Evolutionary conservation across 345 rosid genomes (phyloP).

Genomic region (Sapria himalayana): DNA sequence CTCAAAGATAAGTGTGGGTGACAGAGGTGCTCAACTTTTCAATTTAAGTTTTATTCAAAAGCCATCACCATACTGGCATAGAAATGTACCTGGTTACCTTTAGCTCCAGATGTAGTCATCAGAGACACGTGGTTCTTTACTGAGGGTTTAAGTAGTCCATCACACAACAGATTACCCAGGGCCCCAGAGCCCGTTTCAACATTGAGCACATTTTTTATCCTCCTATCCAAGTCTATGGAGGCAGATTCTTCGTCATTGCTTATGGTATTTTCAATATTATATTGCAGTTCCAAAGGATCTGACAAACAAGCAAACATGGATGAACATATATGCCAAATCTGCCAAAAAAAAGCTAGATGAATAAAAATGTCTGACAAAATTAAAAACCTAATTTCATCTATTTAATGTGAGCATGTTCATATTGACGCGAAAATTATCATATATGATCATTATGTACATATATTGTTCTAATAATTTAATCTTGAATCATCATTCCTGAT

Average conservation of each 20-base stretch:
- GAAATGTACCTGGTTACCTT: slow-evolving; percentile 78
- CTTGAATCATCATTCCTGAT: too few relatives aligned
- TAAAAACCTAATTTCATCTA: too few relatives aligned
- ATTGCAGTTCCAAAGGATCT: slow-evolving; percentile 44
- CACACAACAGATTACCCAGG: slow-evolving; percentile 53
- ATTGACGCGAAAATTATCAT: too few relatives aligned
- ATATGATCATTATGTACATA: too few relatives aligned
- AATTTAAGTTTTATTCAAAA: too few relatives aligned
- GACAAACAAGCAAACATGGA: slow-evolving; percentile 12
- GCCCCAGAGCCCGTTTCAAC: slow-evolving; percentile 47
- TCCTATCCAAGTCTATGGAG: slow-evolving; percentile 50
- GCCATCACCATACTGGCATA: slow-evolving; percentile 1
- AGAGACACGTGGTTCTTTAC: slow-evolving; percentile 77
- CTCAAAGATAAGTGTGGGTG: too few relatives aligned
- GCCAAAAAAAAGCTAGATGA: too few relatives aligned
- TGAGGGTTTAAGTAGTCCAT: slow-evolving; percentile 60
- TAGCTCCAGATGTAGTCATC: slow-evolving; percentile 98
- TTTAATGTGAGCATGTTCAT: too few relatives aligned
- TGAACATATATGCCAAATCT: too few relatives aligned
- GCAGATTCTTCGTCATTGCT: slow-evolving; percentile 75
- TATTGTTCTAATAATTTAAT: too few relatives aligned
- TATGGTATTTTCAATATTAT: slow-evolving; percentile 41
- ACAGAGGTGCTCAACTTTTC: too few relatives aligned
- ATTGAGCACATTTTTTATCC: slow-evolving; percentile 49
- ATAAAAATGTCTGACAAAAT: too few relatives aligned